Evolutionary conservation across 768 basidiomycete species (phyloP).

Genomic region (Mycena filopes): DNA sequence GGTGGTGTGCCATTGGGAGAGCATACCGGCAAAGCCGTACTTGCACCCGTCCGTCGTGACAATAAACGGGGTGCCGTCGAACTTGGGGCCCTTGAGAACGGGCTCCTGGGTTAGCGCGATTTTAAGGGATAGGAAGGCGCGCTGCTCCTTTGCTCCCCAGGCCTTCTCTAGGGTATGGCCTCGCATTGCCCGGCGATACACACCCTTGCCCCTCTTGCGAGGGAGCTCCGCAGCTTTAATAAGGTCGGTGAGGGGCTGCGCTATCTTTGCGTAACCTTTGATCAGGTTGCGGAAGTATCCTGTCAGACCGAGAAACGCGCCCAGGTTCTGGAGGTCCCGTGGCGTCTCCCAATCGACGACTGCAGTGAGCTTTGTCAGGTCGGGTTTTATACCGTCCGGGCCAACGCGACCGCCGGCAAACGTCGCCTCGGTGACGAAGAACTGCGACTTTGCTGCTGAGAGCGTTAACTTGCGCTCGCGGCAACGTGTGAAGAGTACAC

Average conservation of each 20-base stretch:
- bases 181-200: constrained; percentile 41
- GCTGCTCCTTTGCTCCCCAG: constrained; percentile 33
- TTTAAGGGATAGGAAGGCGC: constrained; percentile 41
- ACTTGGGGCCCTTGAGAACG: constrained; percentile 32
- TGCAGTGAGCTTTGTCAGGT: constrained; percentile 48
- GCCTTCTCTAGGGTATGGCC: constrained; percentile 16
- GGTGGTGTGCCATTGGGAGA: constrained; percentile 35
- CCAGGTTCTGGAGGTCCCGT: constrained; percentile 23
- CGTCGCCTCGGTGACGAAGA: constrained; percentile 47
- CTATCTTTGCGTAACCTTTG: constrained; percentile 44
- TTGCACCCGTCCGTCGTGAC: constrained; percentile 44
- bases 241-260: constrained; percentile 46
- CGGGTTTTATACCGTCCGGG: constrained; percentile 46
- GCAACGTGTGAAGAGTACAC: constrained; percentile 34
- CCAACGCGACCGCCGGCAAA: constrained; percentile 48
- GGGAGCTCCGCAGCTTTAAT: constrained; percentile 35
- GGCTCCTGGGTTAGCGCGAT: constrained; percentile 34
- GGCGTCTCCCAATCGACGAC: constrained; percentile 47
- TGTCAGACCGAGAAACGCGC: constrained; percentile 23
- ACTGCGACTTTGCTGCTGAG: constrained; percentile 28
- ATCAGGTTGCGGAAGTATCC: constrained; percentile 49
- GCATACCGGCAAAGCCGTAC: constrained; percentile 39
- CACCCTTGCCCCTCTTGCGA: constrained; percentile 30
- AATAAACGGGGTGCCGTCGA: constrained; percentile 41
- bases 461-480: constrained; percentile 30